phyloP scores from a whole-genome alignment of 768 basidiomycete genomes.

The Gymnopilus junonius region DNA sequence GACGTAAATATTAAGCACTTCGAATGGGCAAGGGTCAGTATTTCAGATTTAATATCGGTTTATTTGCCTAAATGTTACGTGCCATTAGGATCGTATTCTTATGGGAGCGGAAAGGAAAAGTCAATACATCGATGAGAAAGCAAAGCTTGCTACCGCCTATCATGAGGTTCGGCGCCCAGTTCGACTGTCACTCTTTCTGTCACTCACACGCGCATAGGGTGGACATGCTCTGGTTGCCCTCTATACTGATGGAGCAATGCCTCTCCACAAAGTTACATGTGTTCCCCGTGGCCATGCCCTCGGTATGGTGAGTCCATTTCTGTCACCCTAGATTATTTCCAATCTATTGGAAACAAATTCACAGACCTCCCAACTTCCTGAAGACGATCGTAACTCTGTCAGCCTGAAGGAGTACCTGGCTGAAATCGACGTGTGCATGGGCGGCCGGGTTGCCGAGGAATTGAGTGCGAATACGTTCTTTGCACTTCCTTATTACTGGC shows the following conservation, averaged over 20 bases:
- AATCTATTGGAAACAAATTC: conserved; percentile 16
- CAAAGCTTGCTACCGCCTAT: conserved; percentile 90
- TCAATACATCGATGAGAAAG: conserved; percentile 85
- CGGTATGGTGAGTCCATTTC: conserved; percentile 66
- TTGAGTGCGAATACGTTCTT: conserved; percentile 57
- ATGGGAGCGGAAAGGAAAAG: conserved; percentile 97
- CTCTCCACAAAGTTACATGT: conserved; percentile 97
- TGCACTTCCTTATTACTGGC: conserved; percentile 10
- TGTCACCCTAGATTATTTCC: conserved; percentile 5
- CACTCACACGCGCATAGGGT: conserved; percentile 50
- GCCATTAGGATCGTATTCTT: conserved; percentile 80
- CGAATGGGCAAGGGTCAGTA: conserved; percentile 92
- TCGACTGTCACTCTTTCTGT: conserved; percentile 21
- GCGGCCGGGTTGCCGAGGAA: conserved; percentile 95
- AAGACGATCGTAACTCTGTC: conserved; percentile 75
- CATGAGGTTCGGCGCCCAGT: conserved; percentile 70
- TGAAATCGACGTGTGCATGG: conserved; percentile 89
- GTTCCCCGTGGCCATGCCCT: conserved; percentile 95
- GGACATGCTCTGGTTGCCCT: conserved; percentile 95
- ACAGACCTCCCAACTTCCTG: conserved; percentile 79
- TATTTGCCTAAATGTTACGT: conserved; percentile 1
- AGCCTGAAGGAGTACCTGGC: conserved; percentile 78
- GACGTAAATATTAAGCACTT: conserved; percentile 82
- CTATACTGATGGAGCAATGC: conserved; percentile 95
- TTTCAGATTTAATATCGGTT: background rate